Base-by-base conservation (phyloP, 257 asterid genomes). In the Ehretia macrophylla region DNA sequence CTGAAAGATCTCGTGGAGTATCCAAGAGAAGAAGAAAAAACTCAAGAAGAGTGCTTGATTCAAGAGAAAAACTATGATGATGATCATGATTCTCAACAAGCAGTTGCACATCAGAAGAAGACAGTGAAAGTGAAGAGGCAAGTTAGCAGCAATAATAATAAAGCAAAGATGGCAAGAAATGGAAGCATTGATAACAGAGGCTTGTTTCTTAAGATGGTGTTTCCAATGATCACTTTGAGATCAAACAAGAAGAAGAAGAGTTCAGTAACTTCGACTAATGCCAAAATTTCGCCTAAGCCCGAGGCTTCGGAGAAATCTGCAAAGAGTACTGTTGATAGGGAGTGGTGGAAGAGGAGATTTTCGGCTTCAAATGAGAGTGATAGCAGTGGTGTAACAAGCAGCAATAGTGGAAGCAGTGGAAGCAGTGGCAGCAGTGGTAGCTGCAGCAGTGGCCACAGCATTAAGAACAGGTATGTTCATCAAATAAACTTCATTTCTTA, bases 311-410 rank as follows among this genome's bases (percentile, higher is more conserved):
- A 73, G 8, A 62, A 68, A 32, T 8, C 65, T 19, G 74, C 79
- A 60, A 75, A 76, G 23, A 57, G 58, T 20, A n/a, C n/a, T n/a
- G 61, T 76, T 1, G 90, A 82, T 14, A 79, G 47, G 50, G 94
- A 85, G n/a, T 90, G 95, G 93, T 84, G 95, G 97, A 86, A 81
- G 90, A 85, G 71, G 63, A 74, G 68, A 71, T 75, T 81, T 54
- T 59, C 73, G 10, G 75, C 72, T 10, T 87, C 95, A 13, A 80
- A 79, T 50, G 87, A 68, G 45, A 83, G 90, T 65, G 78, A 77
- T 39, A 58, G 38, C 4, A 16, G 56, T 58, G 55, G 81, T 17
- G 71, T 59, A 14, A 77, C 72, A 17, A 52, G 32, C 32, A 77
- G 58, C 12, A 73, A 58, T 10, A 61, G 83, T 60, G 63, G 76